Conservation (phyloP, 2,329 filamentous ascomycete species). For the Penicillium decumbens region DNA sequence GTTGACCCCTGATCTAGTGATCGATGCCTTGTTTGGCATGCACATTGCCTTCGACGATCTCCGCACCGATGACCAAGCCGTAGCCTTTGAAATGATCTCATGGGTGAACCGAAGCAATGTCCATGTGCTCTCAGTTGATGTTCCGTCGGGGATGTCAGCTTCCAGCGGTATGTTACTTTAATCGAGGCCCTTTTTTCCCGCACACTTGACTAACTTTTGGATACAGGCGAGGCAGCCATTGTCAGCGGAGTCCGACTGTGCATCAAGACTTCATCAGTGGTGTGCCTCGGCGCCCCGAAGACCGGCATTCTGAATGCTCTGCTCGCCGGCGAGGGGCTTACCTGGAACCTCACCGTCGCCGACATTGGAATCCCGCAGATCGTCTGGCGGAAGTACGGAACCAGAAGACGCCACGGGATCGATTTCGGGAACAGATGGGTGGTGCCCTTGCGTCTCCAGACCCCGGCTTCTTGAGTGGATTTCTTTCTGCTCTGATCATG, state of each 20-base stretch:
- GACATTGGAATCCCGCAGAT: slow-evolving; percentile 81
- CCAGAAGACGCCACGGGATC: slow-evolving; percentile 74
- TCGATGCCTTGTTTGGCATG: slow-evolving; percentile 83
- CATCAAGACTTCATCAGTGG: slow-evolving; percentile 74
- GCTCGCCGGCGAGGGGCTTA: slow-evolving; percentile 52
- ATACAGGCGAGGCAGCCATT: slow-evolving; percentile 49
- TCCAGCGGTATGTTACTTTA: slow-evolving; percentile 62
- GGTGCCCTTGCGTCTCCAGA: slow-evolving; percentile 57
- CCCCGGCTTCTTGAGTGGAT: slow-evolving; percentile 23
- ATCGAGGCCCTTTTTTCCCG: too few species aligned
- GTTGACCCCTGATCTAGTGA: slow-evolving; percentile 69
- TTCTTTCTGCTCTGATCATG: neutral
- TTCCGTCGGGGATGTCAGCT: slow-evolving; percentile 83
- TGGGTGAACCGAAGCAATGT: slow-evolving; percentile 89
- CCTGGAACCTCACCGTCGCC: slow-evolving; percentile 75
- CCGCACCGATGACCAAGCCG: slow-evolving; percentile 73
- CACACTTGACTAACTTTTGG: slow-evolving; percentile 13
- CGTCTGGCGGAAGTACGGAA: slow-evolving; percentile 80
- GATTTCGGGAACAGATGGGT: slow-evolving; percentile 88
- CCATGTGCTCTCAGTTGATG: slow-evolving; percentile 78
- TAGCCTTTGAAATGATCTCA: slow-evolving; percentile 82
- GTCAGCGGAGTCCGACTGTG: slow-evolving; percentile 73
- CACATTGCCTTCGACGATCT: slow-evolving; percentile 87
- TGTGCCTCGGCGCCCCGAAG: slow-evolving; percentile 82
- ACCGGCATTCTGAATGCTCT: slow-evolving; percentile 76